These are phyloP conservation scores for Deinandra increscens DNA, from an alignment of 129 eudicot genomes.

Conservation along the genomic window DNA sequence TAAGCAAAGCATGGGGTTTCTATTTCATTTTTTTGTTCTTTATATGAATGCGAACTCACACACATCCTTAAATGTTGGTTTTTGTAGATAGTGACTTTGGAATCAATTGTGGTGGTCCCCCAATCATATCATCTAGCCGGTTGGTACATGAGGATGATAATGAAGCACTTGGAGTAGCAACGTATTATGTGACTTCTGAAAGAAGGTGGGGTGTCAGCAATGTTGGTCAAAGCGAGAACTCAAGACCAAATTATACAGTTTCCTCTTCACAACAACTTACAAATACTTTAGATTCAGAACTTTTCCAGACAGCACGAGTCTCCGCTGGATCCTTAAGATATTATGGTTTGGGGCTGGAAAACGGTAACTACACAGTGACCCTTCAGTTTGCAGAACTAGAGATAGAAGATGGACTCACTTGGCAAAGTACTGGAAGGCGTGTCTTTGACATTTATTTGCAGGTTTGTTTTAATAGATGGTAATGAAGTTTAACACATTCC, in stretches of 20 bases:
- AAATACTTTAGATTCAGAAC: constrained; percentile 61
- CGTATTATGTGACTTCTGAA: constrained; percentile 42
- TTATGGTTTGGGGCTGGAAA: constrained; percentile 77
- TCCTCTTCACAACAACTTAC: constrained; percentile 38
- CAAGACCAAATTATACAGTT: constrained; percentile 23
- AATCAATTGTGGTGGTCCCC: constrained; percentile 70
- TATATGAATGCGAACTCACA: neutral
- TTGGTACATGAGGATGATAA: constrained; percentile 49
- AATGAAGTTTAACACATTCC: neutral
- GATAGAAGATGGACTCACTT: constrained; percentile 37
- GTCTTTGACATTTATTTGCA: constrained; percentile 74
- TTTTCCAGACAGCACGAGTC: constrained; percentile 62
- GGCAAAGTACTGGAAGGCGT: constrained; percentile 78
- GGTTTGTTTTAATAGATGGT: constrained; percentile 36
- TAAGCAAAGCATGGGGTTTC: constrained; percentile 38
- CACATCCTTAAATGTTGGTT: constrained; percentile 3
- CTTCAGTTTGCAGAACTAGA: constrained; percentile 73
- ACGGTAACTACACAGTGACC: constrained; percentile 65
- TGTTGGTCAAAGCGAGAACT: constrained; percentile 48
- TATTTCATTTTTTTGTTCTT: neutral
- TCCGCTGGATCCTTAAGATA: constrained; percentile 89
- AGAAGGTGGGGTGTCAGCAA: constrained; percentile 89
- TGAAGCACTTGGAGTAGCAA: constrained; percentile 59
- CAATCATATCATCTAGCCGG: constrained; percentile 35
- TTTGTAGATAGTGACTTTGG: constrained; percentile 67